A percentile compares a stretch with the other conserved stretches of the same genome.
These are phyloP conservation scores for Luffa aegyptiaca DNA, from an alignment of 306 rosid genomes.

Conservation along the genomic window DNA sequence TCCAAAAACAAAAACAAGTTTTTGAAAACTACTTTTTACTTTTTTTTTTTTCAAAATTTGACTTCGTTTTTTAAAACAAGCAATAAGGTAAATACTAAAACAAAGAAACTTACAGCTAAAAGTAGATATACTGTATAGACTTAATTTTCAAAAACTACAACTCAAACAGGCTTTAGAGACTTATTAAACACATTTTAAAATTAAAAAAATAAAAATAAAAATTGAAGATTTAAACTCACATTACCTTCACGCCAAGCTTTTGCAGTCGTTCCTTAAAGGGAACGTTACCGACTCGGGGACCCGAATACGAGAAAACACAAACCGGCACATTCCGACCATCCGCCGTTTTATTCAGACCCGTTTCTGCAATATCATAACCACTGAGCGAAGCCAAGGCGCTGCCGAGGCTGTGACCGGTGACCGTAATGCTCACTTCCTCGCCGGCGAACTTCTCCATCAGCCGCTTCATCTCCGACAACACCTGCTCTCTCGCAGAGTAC, in stretches of 20 bases:
- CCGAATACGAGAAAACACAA: slow-evolving; percentile 47
- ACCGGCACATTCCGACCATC: slow-evolving; percentile 34
- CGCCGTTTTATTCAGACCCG: slow-evolving; percentile 30
- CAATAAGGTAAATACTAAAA: no score
- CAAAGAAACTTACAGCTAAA: no score
- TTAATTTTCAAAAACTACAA: no score
- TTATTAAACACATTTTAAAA: no score
- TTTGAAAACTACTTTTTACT: no score
- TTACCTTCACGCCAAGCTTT: slow-evolving; percentile 42
- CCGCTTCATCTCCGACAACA: slow-evolving; percentile 42
- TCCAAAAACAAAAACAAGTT: no score
- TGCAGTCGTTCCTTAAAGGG: slow-evolving; percentile 59
- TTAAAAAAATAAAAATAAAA: no score
- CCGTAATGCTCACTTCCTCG: slow-evolving; percentile 62
- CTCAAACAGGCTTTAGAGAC: no score
- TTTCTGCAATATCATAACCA: slow-evolving; percentile 57
- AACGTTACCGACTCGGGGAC: slow-evolving; percentile 72
- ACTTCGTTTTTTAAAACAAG: no score
- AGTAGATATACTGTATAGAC: no score
- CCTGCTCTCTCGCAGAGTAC: slow-evolving; percentile 68
- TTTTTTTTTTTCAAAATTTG: no score
- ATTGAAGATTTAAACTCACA: no score
- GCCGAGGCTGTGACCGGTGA: slow-evolving; percentile 78
- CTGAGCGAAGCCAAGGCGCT: slow-evolving; percentile 57
- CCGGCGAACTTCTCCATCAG: slow-evolving; percentile 24